Conservation (phyloP, 257 asterid species). For the Rauvolfia tetraphylla region DNA sequence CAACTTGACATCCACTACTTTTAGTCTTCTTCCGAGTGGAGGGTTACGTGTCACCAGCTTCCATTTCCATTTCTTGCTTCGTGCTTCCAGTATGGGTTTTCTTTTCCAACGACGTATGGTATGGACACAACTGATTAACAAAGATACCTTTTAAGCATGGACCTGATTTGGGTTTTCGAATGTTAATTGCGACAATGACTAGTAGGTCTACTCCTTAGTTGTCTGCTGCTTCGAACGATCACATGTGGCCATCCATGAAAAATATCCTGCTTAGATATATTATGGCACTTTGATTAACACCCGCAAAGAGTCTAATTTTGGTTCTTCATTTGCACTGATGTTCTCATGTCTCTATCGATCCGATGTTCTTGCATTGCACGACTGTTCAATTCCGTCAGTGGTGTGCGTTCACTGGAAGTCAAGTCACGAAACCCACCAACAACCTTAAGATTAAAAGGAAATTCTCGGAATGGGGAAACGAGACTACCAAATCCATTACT, state of each 20-base stretch:
- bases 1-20: conserved; percentile 61
- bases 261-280: too few species aligned
- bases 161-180: neutral
- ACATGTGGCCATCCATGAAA: neutral
- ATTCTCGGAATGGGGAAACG: neutral
- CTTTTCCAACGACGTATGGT: too few species aligned
- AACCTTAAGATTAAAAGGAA: neutral
- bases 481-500: neutral
- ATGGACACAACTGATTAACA: too few species aligned
- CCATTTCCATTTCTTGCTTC: too few species aligned
- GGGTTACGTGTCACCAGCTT: conserved; percentile 14
- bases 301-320: too few species aligned
- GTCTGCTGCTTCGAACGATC: neutral
- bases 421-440: conserved; percentile 3
- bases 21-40: conserved; percentile 32
- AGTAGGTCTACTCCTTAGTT: neutral
- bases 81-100: too few species aligned
- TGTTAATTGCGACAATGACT: neutral
- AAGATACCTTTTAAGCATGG: too few species aligned
- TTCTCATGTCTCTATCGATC: too few species aligned
- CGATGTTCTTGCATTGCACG: too few species aligned
- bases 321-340: too few species aligned
- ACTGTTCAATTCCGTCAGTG: too few species aligned
- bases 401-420: neutral
- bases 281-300: too few species aligned